Conservation (phyloP, 1,284 basidiomycete genomes). For the Ganoderma leucocontextum region DNA sequence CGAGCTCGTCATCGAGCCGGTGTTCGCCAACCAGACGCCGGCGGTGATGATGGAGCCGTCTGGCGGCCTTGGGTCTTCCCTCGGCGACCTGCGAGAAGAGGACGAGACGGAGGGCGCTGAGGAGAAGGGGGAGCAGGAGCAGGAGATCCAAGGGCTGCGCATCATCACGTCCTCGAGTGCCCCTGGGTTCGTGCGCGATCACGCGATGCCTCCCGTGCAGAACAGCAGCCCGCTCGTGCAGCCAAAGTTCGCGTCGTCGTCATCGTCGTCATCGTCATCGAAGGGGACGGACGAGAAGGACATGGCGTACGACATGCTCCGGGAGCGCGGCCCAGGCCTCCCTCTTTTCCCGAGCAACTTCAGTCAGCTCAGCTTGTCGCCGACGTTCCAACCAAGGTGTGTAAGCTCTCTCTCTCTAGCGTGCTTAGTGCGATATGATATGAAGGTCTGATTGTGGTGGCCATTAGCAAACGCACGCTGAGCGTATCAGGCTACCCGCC, state of each 20-base stretch:
- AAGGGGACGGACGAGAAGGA: constrained; percentile 29
- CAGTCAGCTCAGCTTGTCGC: constrained; percentile 62
- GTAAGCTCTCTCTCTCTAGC: constrained; percentile 26
- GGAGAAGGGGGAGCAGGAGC: constrained; percentile 29
- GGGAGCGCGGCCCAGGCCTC: constrained; percentile 64
- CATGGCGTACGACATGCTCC: constrained; percentile 42
- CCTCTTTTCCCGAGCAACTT: constrained; percentile 71
- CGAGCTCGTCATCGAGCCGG: constrained; percentile 43
- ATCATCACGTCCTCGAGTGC: constrained; percentile 55
- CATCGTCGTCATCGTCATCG: constrained; percentile 6
- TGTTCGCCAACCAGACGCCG: constrained; percentile 36
- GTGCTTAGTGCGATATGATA: neutral
- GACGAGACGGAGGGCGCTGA: constrained; percentile 38
- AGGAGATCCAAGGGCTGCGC: constrained; percentile 63
- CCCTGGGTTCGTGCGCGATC: constrained; percentile 27
- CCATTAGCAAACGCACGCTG: constrained; percentile 34
- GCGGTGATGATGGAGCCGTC: constrained; percentile 17
- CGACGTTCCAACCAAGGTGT: constrained; percentile 65
- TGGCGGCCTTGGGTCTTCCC: constrained; percentile 26
- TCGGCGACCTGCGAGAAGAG: constrained; percentile 38
- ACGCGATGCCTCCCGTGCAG: constrained; percentile 25
- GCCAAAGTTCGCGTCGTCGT: constrained; percentile 21
- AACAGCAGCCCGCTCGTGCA: constrained; percentile 29
- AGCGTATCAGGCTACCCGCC: constrained; percentile 41
- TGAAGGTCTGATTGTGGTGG: neutral